Evolutionary conservation across 2,329 filamentous ascomycete species (phyloP), one percentile per base, ranked within the genome.

Genomic region (Zymoseptoria passerinii): DNA sequence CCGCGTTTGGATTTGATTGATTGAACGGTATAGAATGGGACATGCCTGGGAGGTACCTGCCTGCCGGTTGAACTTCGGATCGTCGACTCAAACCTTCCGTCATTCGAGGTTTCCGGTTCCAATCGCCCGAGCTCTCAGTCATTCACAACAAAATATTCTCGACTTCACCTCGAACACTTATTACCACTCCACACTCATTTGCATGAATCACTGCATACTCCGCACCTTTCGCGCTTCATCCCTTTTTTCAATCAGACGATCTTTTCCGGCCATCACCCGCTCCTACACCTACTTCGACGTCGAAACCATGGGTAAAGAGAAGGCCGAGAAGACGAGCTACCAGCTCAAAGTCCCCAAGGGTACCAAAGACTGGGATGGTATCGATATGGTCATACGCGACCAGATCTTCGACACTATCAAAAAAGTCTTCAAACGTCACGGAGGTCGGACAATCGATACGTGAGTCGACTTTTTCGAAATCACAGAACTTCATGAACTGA

Each of bases 311-410:
- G 76, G 75, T 59, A 78, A 77, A 67, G 75, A 77, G 55, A 72
- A 74, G 67, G 74, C 74, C 54, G 65, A 66, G 52, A 70, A 70
- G 62, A 58, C 58, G 51, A 69, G 88, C 75, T 28, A 52, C 23
- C 84, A 85, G 75, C 81, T 95, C 72, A 95, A 95, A 80, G 89
- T 87, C 70, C 89, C 90, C 62, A 95, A 95, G 81, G 90, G 91
- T 66, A 95, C 90, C 65, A 89, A 90, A 72, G 91, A 95, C 74
- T 95, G 85, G 88, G 81, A 85, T 70, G 88, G 87, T 66, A 82
- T 82, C 74, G 86, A 91, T 71, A 88, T 91, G 80, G 82, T 90
- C 70, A 85, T 92, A 69, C 84, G 89, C 67, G 88, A 92, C 74
- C 84, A 86, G 72, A 91, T 92, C 76, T 92, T 90, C 74, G 80